Base-by-base conservation (phyloP, 768 basidiomycete genomes). In the Dendrothele bispora region DNA sequence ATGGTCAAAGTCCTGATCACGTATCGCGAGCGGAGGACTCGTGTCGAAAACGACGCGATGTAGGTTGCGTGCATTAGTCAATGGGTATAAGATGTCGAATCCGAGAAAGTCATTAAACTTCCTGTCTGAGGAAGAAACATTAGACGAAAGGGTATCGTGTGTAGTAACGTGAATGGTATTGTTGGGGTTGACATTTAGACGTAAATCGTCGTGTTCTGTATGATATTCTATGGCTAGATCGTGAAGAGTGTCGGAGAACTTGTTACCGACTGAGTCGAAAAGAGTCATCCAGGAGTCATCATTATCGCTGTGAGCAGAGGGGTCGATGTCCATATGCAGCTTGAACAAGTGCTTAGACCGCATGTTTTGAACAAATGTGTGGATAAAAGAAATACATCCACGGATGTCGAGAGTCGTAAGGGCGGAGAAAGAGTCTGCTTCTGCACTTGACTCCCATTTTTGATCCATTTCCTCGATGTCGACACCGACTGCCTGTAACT, bases 221-320 rank as follows among this genome's bases (percentile, higher is more conserved):
- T 73, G 64, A 46, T 79, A 70, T 48, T 78, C 74, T 51, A 80
- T 58, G 29, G 62, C 63, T 39, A 79, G 58, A 26, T 65, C 59
- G 12, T 59, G 59, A 10, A 79, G 60, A 17, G 63, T 64, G 12
- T 63, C 47, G 14, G 59, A 46, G 22, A 62, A 50, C 43, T 65
- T 64, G 37, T 36, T 48, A 28, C 56, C 49, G 34, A 76, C 63
- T 2, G 58, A 41, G 12, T 49, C 41, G 50, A 77, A 69, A 2
- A 73, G 54, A 32, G 47, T 46, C n/a, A 52, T 56, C 69, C 79
- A 77, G 10, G 61, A 54, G 7, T 59, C 58, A 32, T 52, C 49
- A 1, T 54, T 54, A 25, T n/a, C n/a, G n/a, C n/a, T n/a, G n/a
- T 51, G 52, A 17, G 52, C 43, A 25, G 51, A 30, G 26, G 66